Evolutionary conservation across 1,284 basidiomycete genomes (phyloP), one percentile per base, ranked within the genome.

Genomic region (Fomitopsis palustris): DNA sequence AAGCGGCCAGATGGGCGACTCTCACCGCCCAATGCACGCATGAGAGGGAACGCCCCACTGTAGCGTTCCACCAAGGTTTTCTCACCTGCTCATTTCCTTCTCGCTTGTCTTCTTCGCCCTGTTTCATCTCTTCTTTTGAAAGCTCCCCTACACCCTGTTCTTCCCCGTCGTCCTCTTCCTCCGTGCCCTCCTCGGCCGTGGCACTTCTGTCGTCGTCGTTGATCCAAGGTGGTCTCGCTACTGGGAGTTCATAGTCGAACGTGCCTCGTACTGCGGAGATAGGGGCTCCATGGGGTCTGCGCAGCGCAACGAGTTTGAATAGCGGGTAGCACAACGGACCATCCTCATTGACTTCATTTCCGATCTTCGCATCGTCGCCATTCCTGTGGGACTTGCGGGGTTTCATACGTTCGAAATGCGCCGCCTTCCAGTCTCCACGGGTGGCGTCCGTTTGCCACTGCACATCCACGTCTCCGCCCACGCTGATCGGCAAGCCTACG

Each of bases 291-390:
- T 16, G 21, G 12, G 49, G 49, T n/a, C 49, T 31, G n/a, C 31
- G 49, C 10, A 56, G 43, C 25, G 42, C 35, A 17, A 56, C 55
- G 19, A 56, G 55, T 33, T 56, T 56, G 45, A 47, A 56, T 6
- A 56, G 43, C n/a, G 55, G 55, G 45, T 56, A 56, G 21, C 55
- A 56, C 21, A 56, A 23, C 1, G 37, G 23, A 7, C 37, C 37
- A 16, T 27, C n/a, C 33, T 21, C 17, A 19, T 39, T 16, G 17
- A 4, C 52, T 35, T 54, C 53, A 25, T 27, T 17, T 14, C 53
- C 19, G 21, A 19, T 12, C 14, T 37, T 9, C 29, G 8, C 42
- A 17, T 27, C n/a, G 10, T 47, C 41, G n/a, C 23, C 42, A 35
- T 4, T 37, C 14, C 4, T 6, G 1, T 17, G 1, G 6, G 16